Evolutionary conservation across 2,329 filamentous ascomycete species (phyloP).

Genomic region (Alternaria arbusti): DNA sequence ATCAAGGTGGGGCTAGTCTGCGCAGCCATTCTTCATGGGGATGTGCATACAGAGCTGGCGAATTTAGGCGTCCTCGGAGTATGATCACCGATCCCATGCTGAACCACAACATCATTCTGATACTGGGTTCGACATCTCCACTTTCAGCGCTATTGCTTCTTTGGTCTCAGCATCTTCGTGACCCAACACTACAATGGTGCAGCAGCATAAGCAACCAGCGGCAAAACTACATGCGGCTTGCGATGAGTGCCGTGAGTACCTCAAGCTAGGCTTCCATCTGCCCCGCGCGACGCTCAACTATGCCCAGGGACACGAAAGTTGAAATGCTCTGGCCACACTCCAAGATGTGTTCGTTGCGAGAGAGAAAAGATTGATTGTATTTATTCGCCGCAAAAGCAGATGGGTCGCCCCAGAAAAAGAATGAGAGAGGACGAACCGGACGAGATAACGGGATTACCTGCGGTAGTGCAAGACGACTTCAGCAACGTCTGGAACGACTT

Average conservation of each 20-base stretch:
- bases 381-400: conserved; percentile 57
- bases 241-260: conserved; percentile 45
- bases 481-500: conserved; percentile 1
- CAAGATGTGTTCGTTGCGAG: conserved; percentile 52
- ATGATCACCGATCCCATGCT: not conserved
- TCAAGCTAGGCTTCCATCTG: not conserved
- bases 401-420: conserved; percentile 60
- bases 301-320: conserved; percentile 54
- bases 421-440: conserved; percentile 37
- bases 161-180: not conserved
- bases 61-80: not conserved
- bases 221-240: conserved; percentile 45
- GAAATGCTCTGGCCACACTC: conserved; percentile 56
- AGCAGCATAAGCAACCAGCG: conserved; percentile 20
- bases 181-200: conserved; percentile 4
- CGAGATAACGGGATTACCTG: not conserved
- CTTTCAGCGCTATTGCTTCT: not conserved
- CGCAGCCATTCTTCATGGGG: not conserved
- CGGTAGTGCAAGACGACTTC: conserved; percentile 6
- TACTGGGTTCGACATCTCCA: not conserved
- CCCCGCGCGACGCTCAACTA: conserved; percentile 2
- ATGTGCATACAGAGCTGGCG: conserved; percentile 5
- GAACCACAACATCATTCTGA: conserved; percentile 1
- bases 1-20: conserved; percentile 1
- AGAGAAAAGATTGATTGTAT: conserved; percentile 51